Evolutionary conservation across 305 asterid genomes (phyloP).

Genomic region (Fraxinus xanthoxyloides): DNA sequence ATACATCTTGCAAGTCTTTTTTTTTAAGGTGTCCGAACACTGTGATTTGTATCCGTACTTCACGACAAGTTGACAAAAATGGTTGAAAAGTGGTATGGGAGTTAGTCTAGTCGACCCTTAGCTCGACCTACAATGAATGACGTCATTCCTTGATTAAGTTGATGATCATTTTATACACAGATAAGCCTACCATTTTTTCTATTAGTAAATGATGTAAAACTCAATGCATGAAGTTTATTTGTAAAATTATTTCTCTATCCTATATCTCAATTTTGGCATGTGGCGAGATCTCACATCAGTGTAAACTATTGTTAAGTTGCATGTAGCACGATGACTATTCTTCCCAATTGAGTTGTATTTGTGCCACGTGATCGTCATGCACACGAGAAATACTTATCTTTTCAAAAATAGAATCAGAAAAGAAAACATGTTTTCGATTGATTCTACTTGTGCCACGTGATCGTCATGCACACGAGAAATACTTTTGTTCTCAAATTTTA

Average conservation of each 20-base stretch:
- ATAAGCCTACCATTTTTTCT: not conserved
- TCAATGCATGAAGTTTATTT: not conserved
- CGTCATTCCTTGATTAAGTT: not conserved
- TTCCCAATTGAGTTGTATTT: not conserved
- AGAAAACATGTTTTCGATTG: no score
- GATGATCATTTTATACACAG: not conserved
- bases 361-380: not conserved
- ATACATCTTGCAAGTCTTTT: not conserved
- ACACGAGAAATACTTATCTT: not conserved
- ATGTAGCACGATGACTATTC: not conserved
- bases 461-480: not conserved
- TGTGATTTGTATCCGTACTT: not conserved
- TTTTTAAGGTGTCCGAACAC: not conserved
- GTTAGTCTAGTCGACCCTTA: not conserved
- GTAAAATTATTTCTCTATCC: not conserved
- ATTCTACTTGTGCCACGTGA: not conserved
- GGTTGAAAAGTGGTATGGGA: not conserved
- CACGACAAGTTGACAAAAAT: not conserved
- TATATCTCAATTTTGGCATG: not conserved
- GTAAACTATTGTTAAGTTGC: not conserved
- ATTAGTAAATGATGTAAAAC: not conserved
- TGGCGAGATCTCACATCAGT: not conserved
- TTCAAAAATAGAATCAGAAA: no score
- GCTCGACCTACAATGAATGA: not conserved
- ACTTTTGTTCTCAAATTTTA: not conserved